Evolutionary conservation across 2,329 filamentous ascomycete species (phyloP).

Genomic region (Magnaporthiopsis incrustans): DNA sequence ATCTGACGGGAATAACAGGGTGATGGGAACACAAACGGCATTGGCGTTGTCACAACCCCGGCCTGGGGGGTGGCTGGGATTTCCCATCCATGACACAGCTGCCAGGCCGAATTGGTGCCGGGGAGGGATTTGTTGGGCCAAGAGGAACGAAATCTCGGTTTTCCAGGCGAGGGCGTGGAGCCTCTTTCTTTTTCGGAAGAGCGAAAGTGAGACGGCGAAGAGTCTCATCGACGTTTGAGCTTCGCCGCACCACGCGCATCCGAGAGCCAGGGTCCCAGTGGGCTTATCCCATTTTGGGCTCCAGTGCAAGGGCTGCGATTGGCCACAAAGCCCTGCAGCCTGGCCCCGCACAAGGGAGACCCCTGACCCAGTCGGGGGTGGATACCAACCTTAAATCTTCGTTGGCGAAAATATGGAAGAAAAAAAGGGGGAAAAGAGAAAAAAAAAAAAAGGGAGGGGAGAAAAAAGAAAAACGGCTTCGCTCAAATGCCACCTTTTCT

Average conservation of each 20-base stretch:
- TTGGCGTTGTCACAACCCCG: background rate
- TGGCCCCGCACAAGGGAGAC: too few species aligned
- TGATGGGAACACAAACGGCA: background rate
- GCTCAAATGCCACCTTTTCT: background rate
- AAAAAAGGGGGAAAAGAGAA: too few species aligned
- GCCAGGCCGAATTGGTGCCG: background rate
- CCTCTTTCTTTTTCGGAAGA: background rate
- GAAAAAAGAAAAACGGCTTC: background rate
- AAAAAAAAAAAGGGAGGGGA: too few species aligned
- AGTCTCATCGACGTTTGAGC: constrained; percentile 16
- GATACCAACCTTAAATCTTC: background rate
- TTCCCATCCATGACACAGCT: background rate
- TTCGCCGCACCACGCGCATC: constrained; percentile 12
- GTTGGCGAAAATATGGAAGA: too few species aligned
- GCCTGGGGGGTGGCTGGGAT: background rate
- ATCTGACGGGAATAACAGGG: background rate
- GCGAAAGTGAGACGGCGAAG: constrained; percentile 13
- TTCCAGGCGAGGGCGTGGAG: background rate
- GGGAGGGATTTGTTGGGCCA: too few species aligned
- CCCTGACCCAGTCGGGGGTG: too few species aligned
- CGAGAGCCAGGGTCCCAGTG: constrained; percentile 7
- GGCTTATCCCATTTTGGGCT: background rate
- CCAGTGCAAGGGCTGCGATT: background rate
- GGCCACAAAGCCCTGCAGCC: too few species aligned
- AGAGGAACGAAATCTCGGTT: background rate